Percentiles rank a stretch among this genome's conserved stretches.
Conservation (phyloP, 768 basidiomycete genomes). For the Harrya chromipes region DNA sequence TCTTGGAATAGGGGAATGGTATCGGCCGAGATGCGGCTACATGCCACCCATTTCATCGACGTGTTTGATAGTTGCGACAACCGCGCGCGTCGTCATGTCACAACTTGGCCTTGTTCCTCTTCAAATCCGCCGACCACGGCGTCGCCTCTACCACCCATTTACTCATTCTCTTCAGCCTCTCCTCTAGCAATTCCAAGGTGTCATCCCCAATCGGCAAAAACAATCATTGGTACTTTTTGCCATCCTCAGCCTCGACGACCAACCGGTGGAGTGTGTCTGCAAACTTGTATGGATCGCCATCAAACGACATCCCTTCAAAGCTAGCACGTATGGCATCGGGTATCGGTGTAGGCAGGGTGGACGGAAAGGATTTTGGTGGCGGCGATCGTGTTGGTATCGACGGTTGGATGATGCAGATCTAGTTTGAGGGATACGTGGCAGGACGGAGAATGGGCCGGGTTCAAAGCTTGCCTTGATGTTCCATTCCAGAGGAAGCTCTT, state of each 20-base stretch:
- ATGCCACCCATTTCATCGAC: no score
- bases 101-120: slow-evolving; percentile 4
- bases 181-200: slow-evolving; percentile 2
- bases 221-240: neutral
- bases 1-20: no score
- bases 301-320: neutral
- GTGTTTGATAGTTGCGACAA: no score
- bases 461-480: slow-evolving; percentile 13
- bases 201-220: slow-evolving; percentile 12
- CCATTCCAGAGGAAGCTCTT: slow-evolving; percentile 14
- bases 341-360: slow-evolving; percentile 10
- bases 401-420: slow-evolving; percentile 16
- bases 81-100: no score
- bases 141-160: neutral
- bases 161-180: neutral
- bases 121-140: slow-evolving; percentile 9
- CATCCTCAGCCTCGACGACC: neutral
- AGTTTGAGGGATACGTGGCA: no score
- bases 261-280: slow-evolving; percentile 3
- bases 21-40: no score
- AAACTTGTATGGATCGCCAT: slow-evolving; percentile 16
- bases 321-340: neutral
- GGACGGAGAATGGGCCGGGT: no score
- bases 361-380: neutral
- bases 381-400: slow-evolving; percentile 11